phyloP scores from a whole-genome alignment of 2,329 filamentous ascomycete genomes.

The Fonsecaea nubica region DNA sequence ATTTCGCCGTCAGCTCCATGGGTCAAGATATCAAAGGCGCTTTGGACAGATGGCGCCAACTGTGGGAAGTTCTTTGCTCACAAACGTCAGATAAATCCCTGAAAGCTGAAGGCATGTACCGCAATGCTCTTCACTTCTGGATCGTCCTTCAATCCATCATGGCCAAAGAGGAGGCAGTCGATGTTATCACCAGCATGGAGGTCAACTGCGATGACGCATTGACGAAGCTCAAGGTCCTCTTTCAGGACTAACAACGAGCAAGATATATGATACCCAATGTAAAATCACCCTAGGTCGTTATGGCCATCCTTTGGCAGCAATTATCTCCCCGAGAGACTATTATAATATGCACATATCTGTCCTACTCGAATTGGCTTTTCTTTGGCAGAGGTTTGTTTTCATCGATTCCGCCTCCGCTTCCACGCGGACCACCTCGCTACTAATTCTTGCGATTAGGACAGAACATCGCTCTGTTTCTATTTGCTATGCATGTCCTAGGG shows the following conservation, averaged over 20 bases:
- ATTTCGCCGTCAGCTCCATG: constrained; percentile 9
- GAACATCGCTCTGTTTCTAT: too few species aligned
- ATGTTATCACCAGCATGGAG: constrained; percentile 53
- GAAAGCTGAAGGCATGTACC: constrained; percentile 52
- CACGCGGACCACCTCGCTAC: too few species aligned
- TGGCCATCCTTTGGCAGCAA: not conserved
- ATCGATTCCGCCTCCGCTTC: not conserved
- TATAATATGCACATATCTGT: not conserved
- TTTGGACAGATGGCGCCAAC: constrained; percentile 48
- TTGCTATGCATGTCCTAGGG: too few species aligned
- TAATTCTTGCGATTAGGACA: too few species aligned
- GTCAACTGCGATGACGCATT: constrained; percentile 54
- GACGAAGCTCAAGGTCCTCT: constrained; percentile 49
- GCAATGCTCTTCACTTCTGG: constrained; percentile 53
- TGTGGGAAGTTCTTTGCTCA: constrained; percentile 47
- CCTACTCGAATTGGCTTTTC: not conserved
- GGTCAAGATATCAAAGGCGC: constrained; percentile 45
- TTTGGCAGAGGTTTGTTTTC: not conserved
- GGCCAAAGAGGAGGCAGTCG: constrained; percentile 51
- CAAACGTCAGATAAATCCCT: constrained; percentile 47
- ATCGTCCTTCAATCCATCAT: constrained; percentile 51
- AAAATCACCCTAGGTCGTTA: not conserved
- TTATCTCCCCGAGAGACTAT: not conserved
- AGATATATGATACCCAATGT: not conserved
- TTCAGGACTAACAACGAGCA: constrained; percentile 44